Base-by-base conservation (phyloP, 106 monocot species). In the Platanthera zijinensis region DNA sequence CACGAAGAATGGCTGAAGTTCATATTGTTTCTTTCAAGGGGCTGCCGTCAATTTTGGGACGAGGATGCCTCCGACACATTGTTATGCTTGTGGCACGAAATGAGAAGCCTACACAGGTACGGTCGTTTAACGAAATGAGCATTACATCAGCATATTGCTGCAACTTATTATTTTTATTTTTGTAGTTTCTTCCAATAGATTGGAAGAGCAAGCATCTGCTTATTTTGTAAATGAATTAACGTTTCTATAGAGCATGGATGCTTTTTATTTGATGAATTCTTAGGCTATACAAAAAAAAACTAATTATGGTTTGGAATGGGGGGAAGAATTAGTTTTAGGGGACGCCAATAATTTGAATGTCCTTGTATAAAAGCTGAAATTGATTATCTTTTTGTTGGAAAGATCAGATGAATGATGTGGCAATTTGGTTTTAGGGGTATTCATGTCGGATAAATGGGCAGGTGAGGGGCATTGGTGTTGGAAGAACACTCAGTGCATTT, bases 61-160 rank as follows among this genome's bases (percentile, higher is more conserved):
- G 96, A 91, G 15, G 96, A 97, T 79, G 70, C 81, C 5, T 86
- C 78, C 62, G 96, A 91, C 82, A 97, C 91, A 6, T 70, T 90
- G 59, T 72, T 89, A 48, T 97, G 96, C 76, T 39, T 97, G 67
- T 93, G 87, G 91, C 93, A 93, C 75, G 96, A 97, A 75, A 54
- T 97, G 15, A 91, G 78, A 81, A 85, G 83, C 77, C 75, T 74
- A 17, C 78, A 67, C 52, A 80, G 71, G 22, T 66, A 61, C 21
- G 5, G 21, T 61, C 25, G 4, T 59, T 59, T 18, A 6, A 19
- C 17, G 5, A 21, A 61, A 61, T 61, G 7, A 61, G 59, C 18
- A 6, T 61, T n/a, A 19, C 21, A 61, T 39, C 39, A 22, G 19
- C 19, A 61, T 21, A 61, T 61, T 18, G n/a, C 59, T 59, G 59